Base-by-base conservation (phyloP, 129 eudicot genomes). In the Pulicaria dysenterica region DNA sequence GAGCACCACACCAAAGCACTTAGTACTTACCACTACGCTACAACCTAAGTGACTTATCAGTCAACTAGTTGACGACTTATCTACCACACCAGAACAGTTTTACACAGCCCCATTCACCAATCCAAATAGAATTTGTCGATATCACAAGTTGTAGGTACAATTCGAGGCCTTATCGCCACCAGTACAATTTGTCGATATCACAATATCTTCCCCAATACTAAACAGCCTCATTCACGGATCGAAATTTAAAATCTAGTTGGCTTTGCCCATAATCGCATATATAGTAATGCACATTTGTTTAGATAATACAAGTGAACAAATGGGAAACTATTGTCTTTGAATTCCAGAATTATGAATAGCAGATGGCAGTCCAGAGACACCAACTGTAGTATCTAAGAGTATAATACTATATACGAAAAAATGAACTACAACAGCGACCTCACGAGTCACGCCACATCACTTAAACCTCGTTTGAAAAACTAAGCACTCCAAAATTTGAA, bases 401-500 rank as follows among this genome's bases (percentile, higher is more conserved):
- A 72, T 37, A 74, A 2, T 24, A 24, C 31, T 24, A 24, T 24
- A 24, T 24, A 24, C 43, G 65, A 64, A 64, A 37, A 44, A 43
- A 8, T 50, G 14, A 73, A 62, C 61, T 4, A 73, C 40, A 34
- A 60, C 16, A 24, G 46, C 40, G 58, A 71, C n/a, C 19, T 38
- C 42, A 19, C 19, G 31, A 24, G 31, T 24, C 31, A 24, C 24
- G 34, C 19, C 37, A 40, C 37, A 62, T 74, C 72, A 15, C 47
- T 59, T 47, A 8, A 46, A 72, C 77, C 59, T 73, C 79, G 24
- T 46, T 50, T 37, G 64, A 51, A 44, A 50, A 74, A 41, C 64
- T 41, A 64, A 41, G 39, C 70, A 54, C 72, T 74, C 48, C 41
- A 16, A n/a, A 56, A 40, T 55, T 34, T 42, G 5, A 42, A 55